Conservation (phyloP, 1,284 basidiomycete genomes). For the Moniliophthora roreri region DNA sequence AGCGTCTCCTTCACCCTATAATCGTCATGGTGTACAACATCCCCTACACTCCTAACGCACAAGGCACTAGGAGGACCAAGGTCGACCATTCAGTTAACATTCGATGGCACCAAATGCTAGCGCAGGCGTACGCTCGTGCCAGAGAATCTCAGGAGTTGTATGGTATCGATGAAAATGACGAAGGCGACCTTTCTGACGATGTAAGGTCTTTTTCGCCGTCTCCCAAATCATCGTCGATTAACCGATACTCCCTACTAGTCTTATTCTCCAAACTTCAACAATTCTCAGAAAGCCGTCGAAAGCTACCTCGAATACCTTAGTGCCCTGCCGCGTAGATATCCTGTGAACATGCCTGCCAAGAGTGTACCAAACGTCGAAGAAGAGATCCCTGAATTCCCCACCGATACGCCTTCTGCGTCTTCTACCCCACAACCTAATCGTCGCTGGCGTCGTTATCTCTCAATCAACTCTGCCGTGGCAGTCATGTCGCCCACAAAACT, state of each 20-base stretch:
- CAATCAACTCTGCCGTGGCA: too few species aligned
- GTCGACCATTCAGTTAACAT: neutral
- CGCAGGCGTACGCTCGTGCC: neutral
- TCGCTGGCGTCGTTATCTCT: too few species aligned
- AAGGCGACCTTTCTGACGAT: neutral
- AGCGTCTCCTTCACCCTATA: neutral
- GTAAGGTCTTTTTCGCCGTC: neutral
- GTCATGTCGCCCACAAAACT: too few species aligned
- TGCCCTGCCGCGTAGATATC: neutral
- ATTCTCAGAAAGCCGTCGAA: constrained; percentile 1
- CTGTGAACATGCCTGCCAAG: neutral
- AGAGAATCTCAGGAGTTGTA: constrained; percentile 1
- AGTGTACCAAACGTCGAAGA: neutral
- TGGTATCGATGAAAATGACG: neutral
- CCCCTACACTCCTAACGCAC: neutral
- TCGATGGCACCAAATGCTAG: neutral
- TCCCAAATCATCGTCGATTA: neutral
- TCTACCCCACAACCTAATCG: too few species aligned
- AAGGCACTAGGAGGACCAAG: neutral
- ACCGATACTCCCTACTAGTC: neutral
- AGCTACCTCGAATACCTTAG: constrained; percentile 1
- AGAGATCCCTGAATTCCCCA: neutral
- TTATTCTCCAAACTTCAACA: neutral
- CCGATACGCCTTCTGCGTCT: too few species aligned
- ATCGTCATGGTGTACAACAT: neutral